Evolutionary conservation across 75 land plant species (phyloP).

Genomic region (Pinus tabuliformis): DNA sequence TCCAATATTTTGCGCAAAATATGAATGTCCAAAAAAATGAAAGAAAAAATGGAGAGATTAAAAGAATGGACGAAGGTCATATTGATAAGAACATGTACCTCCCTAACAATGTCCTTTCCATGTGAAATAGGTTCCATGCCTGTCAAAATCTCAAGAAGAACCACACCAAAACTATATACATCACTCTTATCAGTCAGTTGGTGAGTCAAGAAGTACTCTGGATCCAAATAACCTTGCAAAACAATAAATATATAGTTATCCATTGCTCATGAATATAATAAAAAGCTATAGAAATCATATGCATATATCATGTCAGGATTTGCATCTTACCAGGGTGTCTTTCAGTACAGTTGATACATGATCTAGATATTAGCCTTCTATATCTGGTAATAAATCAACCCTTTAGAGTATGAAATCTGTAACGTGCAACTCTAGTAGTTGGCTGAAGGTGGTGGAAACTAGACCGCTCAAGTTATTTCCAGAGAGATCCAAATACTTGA

Average conservation of each 20-base stretch:
- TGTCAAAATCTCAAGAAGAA: conserved; percentile 82
- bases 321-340: conserved; percentile 83
- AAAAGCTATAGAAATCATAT: neutral
- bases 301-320: neutral
- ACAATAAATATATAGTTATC: conserved; percentile 10
- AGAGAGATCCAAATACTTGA: too few species aligned
- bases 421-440: conserved; percentile 7
- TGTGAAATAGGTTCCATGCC: conserved; percentile 80
- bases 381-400: conserved; percentile 70
- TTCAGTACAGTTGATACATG: conserved; percentile 83
- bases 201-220: conserved; percentile 83
- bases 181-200: conserved; percentile 96
- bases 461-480: too few species aligned
- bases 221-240: conserved; percentile 91
- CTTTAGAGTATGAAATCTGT: conserved; percentile 68
- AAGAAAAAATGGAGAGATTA: too few species aligned
- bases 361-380: conserved; percentile 42
- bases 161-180: conserved; percentile 96
- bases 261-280: neutral
- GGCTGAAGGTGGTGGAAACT: too few species aligned
- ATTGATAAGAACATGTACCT: conserved; percentile 41
- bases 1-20: neutral
- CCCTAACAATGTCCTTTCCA: conserved; percentile 90
- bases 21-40: neutral
- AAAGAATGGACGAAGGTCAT: neutral